Evolutionary conservation across 805 yeast species (phyloP), one percentile per base, ranked within the genome.

Genomic region (Hemisphaericaspora nanyangensis): DNA sequence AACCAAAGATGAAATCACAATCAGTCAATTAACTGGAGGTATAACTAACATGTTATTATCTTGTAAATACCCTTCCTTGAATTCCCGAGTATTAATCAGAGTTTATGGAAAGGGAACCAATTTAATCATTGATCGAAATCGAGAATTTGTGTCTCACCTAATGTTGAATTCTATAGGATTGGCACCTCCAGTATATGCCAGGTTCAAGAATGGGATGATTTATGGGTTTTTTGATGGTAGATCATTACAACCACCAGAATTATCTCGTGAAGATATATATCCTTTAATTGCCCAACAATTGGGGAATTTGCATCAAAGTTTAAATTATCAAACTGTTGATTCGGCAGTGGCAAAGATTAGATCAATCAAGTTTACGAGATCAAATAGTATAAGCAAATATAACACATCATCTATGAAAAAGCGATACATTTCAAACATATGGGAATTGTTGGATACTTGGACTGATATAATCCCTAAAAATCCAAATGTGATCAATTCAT

Each of bases 41-140:
- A 79, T 79, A 47, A 79, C 85, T 13, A 79, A 79, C 49, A 76
- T 77, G 80, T 66, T 79, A 35, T 51, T 79, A 25, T 63, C 72
- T 19, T 75, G 81, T 49, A 58, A 60, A 7, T 67, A 65, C 44
- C 27, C 24, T 2, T 13, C 31, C 2, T 46, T 44, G 8, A 37
- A 50, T 8, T 73, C 70, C 39, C 61, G 58, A 5, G 79, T 75
- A 0, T 67, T 84, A 13, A 79, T 84, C 39, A 65, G 93, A 42
- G 80, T 85, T 0, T 84, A 85, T 48, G 93, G 93, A 7, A 73
- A 76, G 40, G 89, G 89, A 10, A 84, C 93, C 1, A 74, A 72
- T 39, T 62, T 79, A 27, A 82, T 84, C 36, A 84, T 84, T 25
- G 89, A 85, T 57, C 65, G 93, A 46, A 80, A 80, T 47, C 64